phyloP scores from a whole-genome alignment of 2,329 filamentous ascomycete species.

The Epicoccum nigrum region DNA sequence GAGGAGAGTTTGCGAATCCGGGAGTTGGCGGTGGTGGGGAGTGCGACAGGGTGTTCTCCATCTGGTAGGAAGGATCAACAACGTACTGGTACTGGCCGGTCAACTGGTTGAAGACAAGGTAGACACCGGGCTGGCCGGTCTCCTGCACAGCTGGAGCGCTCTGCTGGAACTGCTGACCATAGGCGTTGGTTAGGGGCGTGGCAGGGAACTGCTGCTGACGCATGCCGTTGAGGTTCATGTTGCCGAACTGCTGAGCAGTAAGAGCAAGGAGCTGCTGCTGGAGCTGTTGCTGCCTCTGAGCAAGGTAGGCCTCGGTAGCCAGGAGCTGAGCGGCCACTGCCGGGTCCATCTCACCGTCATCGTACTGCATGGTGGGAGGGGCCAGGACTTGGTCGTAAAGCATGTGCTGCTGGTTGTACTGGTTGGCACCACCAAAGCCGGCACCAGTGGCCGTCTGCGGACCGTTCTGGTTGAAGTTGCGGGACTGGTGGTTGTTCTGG shows the following conservation, averaged over 20 bases:
- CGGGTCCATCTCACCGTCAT: conserved; percentile 78
- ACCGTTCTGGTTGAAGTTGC: conserved; percentile 52
- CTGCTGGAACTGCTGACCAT: conserved; percentile 69
- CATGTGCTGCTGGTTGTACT: conserved; percentile 48
- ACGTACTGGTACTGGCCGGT: conserved; percentile 85
- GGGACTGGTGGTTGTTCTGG: conserved; percentile 53
- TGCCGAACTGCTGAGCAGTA: conserved; percentile 60
- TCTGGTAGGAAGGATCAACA: conserved; percentile 68
- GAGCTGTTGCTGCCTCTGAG: conserved; percentile 91
- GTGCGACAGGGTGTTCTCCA: conserved; percentile 52
- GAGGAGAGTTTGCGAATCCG: conserved; percentile 45
- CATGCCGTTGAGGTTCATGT: conserved; percentile 67
- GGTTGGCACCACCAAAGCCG: conserved; percentile 56
- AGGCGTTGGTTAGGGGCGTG: conserved; percentile 63
- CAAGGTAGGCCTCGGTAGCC: conserved; percentile 88
- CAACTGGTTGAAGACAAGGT: conserved; percentile 81
- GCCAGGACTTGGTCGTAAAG: conserved; percentile 87
- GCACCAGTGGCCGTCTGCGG: conserved; percentile 66
- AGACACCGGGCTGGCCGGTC: conserved; percentile 76
- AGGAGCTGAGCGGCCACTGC: conserved; percentile 86
- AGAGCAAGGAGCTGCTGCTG: conserved; percentile 90
- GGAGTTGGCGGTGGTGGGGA: conserved; percentile 57
- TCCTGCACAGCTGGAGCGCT: conserved; percentile 69
- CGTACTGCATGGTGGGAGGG: conserved; percentile 78
- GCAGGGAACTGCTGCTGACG: conserved; percentile 58